Conservation (phyloP, 441 rosid genomes). For the Populus hybrid region DNA sequence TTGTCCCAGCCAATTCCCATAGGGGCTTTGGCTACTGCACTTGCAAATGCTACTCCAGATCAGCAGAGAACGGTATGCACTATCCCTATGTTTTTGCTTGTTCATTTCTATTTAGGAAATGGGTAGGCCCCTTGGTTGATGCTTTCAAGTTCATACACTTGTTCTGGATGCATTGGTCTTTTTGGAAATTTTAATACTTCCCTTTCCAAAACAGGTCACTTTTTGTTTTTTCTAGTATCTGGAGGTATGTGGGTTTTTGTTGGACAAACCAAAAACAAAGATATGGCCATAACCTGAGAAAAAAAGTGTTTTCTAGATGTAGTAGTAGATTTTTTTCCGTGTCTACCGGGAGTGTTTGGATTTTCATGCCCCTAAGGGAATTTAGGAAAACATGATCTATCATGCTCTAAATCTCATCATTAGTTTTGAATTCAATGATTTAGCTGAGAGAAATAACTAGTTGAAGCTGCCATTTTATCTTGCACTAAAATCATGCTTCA, state of each 20-base stretch:
- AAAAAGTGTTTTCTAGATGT: background rate
- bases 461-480: background rate
- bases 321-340: background rate
- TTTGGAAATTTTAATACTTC: background rate
- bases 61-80: slow-evolving; percentile 75
- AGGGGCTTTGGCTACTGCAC: slow-evolving; percentile 73
- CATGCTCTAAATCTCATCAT: too few relatives aligned
- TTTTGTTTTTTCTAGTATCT: too few relatives aligned
- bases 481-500: background rate
- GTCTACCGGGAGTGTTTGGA: background rate
- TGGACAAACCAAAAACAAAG: background rate
- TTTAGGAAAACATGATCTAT: background rate
- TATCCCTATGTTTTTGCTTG: background rate
- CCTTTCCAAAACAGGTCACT: background rate
- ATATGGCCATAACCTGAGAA: background rate
- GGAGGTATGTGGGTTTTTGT: background rate
- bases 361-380: too few relatives aligned
- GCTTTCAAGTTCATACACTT: background rate
- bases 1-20: slow-evolving; percentile 57
- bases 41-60: slow-evolving; percentile 77
- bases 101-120: background rate
- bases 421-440: too few relatives aligned
- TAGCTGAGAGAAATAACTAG: too few relatives aligned
- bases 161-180: background rate
- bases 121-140: background rate